Base-by-base conservation (phyloP, 768 basidiomycete genomes). In the Gymnopilus dilepis region DNA sequence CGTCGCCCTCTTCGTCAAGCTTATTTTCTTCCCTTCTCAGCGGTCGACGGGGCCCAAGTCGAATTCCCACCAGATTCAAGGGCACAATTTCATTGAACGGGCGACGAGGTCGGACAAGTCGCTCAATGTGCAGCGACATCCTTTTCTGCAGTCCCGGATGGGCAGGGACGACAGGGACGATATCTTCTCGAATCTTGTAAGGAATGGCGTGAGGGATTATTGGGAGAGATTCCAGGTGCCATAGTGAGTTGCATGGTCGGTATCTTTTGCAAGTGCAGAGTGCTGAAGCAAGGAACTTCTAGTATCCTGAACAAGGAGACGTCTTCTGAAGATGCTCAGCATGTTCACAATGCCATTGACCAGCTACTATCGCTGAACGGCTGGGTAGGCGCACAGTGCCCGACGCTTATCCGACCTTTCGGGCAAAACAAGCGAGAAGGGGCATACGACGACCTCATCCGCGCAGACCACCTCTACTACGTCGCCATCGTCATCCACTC, bases 321-420 rank as follows among this genome's bases (percentile, higher is more conserved):
- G 0, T 83, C 90, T 0, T 90, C 95, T 61, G 87, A 89, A 76
- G 97, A 99, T 72, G 87, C 91, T 7, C 97, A 99, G 73, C 90
- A 89, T 58, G 92, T 99, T 22, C 81, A 94, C 58, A 87, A 83
- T 50, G 88, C 96, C 4, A 93, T 99, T 50, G 97, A 99, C 74
- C 93, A 94, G 65, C 82, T 99, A 0, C 82, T 99, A n/a, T 91
- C 92, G 15, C 84, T 98, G 58, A 98, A 99, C 69, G 97, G 97
- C 17, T 99, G 97, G 97, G 97, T 97, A 13, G 95, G 95, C 24
- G 94, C 94, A 3, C 86, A 94, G 28, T 99, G 97, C 73, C 94
- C 97, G 7, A 96, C 94, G 0, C 84, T 99, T 34, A 85, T 85
- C 3, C 88, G 97, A n/a, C 97, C 97, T 2, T 99, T 99, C 69